A percentile compares a stretch with the other conserved stretches of the same genome.
These are phyloP conservation scores for Chlamydomonas reinhardtii DNA, from an alignment of 163 green algal species.

Conservation along the genomic window DNA sequence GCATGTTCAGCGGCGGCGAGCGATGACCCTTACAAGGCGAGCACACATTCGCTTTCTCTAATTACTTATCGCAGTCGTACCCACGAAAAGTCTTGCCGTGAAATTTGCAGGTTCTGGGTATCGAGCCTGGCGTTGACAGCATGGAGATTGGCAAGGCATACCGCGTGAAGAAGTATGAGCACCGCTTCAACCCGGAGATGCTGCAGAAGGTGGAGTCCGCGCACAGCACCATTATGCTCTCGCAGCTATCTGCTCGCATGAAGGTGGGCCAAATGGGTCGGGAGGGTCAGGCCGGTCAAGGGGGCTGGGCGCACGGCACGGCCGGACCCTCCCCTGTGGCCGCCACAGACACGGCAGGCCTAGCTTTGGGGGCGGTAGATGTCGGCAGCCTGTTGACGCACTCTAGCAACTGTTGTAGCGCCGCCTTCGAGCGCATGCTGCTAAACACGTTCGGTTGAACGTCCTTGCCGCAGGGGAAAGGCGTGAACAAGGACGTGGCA, in stretches of 20 bases:
- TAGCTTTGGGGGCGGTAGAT: too few relatives aligned
- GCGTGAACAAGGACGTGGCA: constrained; percentile 20
- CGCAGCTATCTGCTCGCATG: constrained; percentile 55
- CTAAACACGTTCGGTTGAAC: background rate
- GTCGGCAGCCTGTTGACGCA: too few relatives aligned
- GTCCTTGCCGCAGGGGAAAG: constrained; percentile 23
- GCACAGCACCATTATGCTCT: constrained; percentile 65
- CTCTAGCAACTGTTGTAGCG: background rate
- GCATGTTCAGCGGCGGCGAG: constrained; percentile 13
- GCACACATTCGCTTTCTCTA: background rate
- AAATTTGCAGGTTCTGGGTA: constrained; percentile 63
- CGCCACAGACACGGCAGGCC: too few relatives aligned
- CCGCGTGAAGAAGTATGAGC: constrained; percentile 58
- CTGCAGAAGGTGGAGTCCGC: constrained; percentile 63
- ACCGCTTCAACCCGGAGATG: constrained; percentile 49
- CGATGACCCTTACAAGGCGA: constrained; percentile 45
- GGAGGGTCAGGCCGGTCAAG: too few relatives aligned
- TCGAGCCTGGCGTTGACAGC: constrained; percentile 58
- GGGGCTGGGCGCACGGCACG: background rate
- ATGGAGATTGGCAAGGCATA: constrained; percentile 64
- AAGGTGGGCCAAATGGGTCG: constrained; percentile 43
- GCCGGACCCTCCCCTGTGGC: too few relatives aligned
- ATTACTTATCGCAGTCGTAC: background rate
- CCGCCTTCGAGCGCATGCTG: background rate
- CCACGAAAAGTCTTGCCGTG: background rate